A percentile compares a stretch with the other conserved stretches of the same genome.
These are phyloP conservation scores for Ophiostoma ips DNA, from an alignment of 2,329 filamentous ascomycete genomes.

Conservation along the genomic window DNA sequence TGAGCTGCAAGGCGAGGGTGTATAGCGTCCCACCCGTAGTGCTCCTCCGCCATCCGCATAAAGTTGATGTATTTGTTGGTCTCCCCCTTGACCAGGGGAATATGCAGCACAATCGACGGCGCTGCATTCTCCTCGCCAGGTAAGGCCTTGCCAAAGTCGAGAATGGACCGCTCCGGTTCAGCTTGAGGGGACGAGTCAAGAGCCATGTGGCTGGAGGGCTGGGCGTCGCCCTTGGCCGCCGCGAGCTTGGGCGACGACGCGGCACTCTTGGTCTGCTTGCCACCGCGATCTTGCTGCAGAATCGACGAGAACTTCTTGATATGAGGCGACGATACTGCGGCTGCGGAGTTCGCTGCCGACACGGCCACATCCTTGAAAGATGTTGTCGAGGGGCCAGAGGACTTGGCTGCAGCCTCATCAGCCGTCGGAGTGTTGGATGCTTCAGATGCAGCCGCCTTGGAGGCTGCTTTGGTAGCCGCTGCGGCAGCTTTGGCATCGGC, in stretches of 20 bases:
- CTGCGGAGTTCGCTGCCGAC: constrained; percentile 10
- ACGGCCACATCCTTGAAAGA: constrained; percentile 17
- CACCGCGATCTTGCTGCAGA: constrained; percentile 29
- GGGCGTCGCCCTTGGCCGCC: constrained; percentile 30
- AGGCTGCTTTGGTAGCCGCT: constrained; percentile 10
- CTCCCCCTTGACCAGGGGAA: constrained; percentile 59
- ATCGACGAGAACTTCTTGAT: constrained; percentile 32
- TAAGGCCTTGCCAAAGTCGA: constrained; percentile 46
- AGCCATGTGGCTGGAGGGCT: constrained; percentile 20
- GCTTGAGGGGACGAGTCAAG: constrained; percentile 18
- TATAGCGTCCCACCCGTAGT: constrained; percentile 86
- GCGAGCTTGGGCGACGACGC: constrained; percentile 37
- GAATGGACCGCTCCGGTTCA: constrained; percentile 37
- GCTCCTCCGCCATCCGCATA: constrained; percentile 80
- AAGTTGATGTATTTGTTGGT: constrained; percentile 93
- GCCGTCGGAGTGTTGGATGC: constrained; percentile 4
- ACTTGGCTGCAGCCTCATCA: constrained; percentile 5
- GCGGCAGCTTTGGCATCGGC: constrained; percentile 10
- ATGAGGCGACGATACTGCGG: constrained; percentile 12
- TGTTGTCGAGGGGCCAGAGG: constrained; percentile 13
- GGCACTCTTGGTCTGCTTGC: constrained; percentile 20
- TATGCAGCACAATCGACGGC: constrained; percentile 71
- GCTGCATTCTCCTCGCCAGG: constrained; percentile 45
- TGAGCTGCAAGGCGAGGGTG: constrained; percentile 85
- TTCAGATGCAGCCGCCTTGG: constrained; percentile 1